Evolutionary conservation across 371 early-diverging fungal genomes (phyloP).

Genomic region (Mucor lusitanicus): DNA sequence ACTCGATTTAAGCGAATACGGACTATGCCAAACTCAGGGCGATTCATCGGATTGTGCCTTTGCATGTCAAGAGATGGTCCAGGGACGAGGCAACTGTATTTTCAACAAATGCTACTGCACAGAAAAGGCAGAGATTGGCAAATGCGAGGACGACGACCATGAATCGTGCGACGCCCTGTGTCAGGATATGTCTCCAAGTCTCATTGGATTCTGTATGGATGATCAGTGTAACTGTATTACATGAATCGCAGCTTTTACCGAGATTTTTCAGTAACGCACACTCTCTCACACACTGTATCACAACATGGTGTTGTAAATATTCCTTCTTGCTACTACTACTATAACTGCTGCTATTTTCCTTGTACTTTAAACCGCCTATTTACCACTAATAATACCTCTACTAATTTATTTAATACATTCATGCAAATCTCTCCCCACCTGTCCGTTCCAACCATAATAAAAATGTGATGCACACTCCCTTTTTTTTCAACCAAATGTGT

Average conservation of each 20-base stretch:
- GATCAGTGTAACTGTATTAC: slow-evolving; percentile 40
- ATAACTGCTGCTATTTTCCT: neutral
- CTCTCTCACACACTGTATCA: neutral
- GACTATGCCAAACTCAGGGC: slow-evolving; percentile 18
- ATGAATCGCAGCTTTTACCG: slow-evolving; percentile 10
- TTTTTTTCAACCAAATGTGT: neutral
- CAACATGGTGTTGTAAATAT: neutral
- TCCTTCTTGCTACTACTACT: neutral
- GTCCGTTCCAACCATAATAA: neutral
- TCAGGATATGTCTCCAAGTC: slow-evolving; percentile 35
- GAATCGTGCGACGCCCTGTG: slow-evolving; percentile 45
- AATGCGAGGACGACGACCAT: slow-evolving; percentile 41
- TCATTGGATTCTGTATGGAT: slow-evolving; percentile 42
- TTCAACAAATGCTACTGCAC: slow-evolving; percentile 43
- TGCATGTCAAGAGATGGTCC: slow-evolving; percentile 25
- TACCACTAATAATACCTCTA: neutral
- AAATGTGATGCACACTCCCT: neutral
- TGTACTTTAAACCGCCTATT: neutral
- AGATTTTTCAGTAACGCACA: neutral
- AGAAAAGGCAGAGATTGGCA: slow-evolving; percentile 32
- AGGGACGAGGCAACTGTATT: slow-evolving; percentile 37
- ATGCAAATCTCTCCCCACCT: neutral
- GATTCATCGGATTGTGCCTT: slow-evolving; percentile 28
- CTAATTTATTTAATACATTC: neutral
- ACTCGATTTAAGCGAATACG: slow-evolving; percentile 20